Evolutionary conservation across 2,329 filamentous ascomycete species (phyloP), one percentile per base, ranked within the genome.

Genomic region (Talaromyces albobiverticillius): DNA sequence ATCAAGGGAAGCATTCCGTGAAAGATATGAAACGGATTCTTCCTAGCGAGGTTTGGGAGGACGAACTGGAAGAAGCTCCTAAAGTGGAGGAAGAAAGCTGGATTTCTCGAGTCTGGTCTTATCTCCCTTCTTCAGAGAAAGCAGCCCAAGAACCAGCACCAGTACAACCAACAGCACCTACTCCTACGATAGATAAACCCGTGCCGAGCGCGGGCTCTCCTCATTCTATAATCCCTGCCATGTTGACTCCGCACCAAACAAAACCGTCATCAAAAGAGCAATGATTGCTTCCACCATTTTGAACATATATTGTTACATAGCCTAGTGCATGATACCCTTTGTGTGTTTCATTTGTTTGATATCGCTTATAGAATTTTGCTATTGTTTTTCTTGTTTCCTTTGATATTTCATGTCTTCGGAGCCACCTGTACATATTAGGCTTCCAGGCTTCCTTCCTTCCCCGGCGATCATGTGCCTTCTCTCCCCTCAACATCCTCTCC

Each of bases 21-120:
- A 70, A 71, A 46, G 54, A 62, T 1, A 53, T 58, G n/a, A 57
- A 62, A 36, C 64, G 68, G 8, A 71, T 77, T 29, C 60, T 77
- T 9, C 71, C 74, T n/a, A 64, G 62, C 11, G 68, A 72, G 41
- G 64, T 76, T 1, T 74, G 71, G 63, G 70, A 74, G 49, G 62
- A 68, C 9, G 62, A 70, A 29, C 59, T 58, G 14, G 58, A 65
- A 25, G 60, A 62, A 18, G 55, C 31, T 14, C 16, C 62, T 4
- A 60, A 67, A 31, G 18, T 9, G 16, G 57, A 66, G 25, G 59
- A 68, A 38, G 56, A 64, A 18, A 64, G 64, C 26, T 71, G 67
- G 68, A 61, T 69, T 54, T 64, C 71, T 3, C 62, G 61, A 3
- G 59, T 75, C 26, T 54, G 61, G 11, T 70, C 72, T 1, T 70